These are phyloP conservation scores for Thyridium curvatum DNA, from an alignment of 2,329 filamentous ascomycete species.

Conservation along the genomic window DNA sequence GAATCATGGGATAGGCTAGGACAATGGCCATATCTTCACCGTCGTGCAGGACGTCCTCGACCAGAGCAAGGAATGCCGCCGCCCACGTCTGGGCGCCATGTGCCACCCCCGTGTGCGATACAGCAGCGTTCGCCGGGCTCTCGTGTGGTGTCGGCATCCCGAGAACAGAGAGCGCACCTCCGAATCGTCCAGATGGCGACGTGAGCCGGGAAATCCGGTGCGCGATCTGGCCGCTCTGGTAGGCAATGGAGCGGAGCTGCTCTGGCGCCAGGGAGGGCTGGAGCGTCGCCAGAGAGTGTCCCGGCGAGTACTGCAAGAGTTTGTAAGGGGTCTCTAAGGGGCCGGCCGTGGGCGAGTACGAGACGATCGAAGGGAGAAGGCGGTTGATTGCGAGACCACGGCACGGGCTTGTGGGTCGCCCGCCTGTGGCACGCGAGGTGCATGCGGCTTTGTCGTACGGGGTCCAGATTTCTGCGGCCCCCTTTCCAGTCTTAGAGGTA, in stretches of 20 bases:
- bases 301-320: conserved; percentile 30
- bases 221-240: conserved; percentile 39
- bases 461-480: too few relatives aligned
- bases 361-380: conserved; percentile 33
- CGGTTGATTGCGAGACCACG: conserved; percentile 4
- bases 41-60: conserved; percentile 52
- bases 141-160: not conserved
- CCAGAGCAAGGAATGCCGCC: conserved; percentile 47
- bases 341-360: conserved; percentile 20
- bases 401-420: not conserved
- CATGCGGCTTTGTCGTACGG: not conserved
- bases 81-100: conserved; percentile 40
- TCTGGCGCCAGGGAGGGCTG: conserved; percentile 20
- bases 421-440: conserved; percentile 2
- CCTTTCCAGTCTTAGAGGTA: not conserved
- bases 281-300: conserved; percentile 29
- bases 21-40: conserved; percentile 54
- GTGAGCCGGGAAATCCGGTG: conserved; percentile 34
- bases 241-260: conserved; percentile 33
- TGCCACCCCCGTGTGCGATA: not conserved
- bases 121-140: conserved; percentile 4
- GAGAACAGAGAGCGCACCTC: conserved; percentile 33
- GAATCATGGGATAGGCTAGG: conserved; percentile 49
- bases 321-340: conserved; percentile 31
- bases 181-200: conserved; percentile 43